phyloP scores from a whole-genome alignment of 108 stramenopile genomes.

The Cylindrotheca fusiformis region DNA sequence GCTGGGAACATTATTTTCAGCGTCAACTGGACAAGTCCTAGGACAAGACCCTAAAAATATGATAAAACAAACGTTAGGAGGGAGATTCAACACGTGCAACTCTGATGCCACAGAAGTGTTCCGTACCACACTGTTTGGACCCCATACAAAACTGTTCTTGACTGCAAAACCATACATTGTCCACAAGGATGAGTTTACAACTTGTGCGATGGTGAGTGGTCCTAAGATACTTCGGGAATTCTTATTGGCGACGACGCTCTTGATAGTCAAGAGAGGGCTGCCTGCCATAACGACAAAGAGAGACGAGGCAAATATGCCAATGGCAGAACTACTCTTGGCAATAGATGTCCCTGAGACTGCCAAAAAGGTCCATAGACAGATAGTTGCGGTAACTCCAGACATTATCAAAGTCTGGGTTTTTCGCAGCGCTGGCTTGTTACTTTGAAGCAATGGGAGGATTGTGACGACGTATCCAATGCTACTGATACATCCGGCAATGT shows the following conservation, averaged over 20 bases:
- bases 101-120: no score
- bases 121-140: conserved; percentile 37
- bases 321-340: conserved; percentile 20
- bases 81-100: no score
- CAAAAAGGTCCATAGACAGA: conserved; percentile 51
- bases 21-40: conserved; percentile 7
- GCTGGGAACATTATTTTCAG: conserved; percentile 8
- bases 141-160: conserved; percentile 50
- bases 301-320: conserved; percentile 44
- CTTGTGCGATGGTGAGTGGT: conserved; percentile 43
- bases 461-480: conserved; percentile 42
- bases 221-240: conserved; percentile 42
- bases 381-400: conserved; percentile 18
- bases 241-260: conserved; percentile 31
- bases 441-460: conserved; percentile 24
- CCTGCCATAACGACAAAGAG: conserved; percentile 44
- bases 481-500: conserved; percentile 39
- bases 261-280: conserved; percentile 44
- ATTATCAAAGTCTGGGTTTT: conserved; percentile 34
- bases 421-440: conserved; percentile 1
- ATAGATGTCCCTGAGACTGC: conserved; percentile 29
- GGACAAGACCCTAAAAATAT: conserved; percentile 3
- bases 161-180: conserved; percentile 49
- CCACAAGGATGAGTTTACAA: conserved; percentile 52
- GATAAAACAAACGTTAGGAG: no score